Evolutionary conservation across 345 rosid genomes (phyloP), one percentile per base, ranked within the genome.

Genomic region (Bruguiera gymnorhiza): DNA sequence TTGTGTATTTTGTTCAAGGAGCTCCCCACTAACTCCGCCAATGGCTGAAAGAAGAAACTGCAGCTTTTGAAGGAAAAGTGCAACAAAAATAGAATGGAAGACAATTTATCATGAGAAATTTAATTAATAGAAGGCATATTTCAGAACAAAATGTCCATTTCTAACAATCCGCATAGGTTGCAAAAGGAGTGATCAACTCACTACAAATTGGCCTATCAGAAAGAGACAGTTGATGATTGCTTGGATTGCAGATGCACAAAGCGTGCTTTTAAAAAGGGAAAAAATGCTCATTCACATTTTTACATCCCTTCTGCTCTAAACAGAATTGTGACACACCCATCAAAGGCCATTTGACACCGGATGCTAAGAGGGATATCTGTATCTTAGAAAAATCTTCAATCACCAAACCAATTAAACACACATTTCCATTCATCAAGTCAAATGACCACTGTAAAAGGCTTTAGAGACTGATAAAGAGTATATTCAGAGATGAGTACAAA

Each of bases 1-100:
- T 60, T 79, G 82, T 39, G 71, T 66, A 79, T 93, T 93, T 75
- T 85, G 84, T 76, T 84, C 76, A 36, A 87, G 85, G 84, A 90
- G 87, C 75, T 85, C 87, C 21, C 81, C 81, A 1, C 77, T 68
- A 30, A 70, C 59, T 63, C 89, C 90, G 24, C 81, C 86, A 75
- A 88, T 74, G 48, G 74, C 89, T 88, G 86, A 76, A 74, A 70
- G 60, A 9, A 65, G 64, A 67, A n/a, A 62, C 15, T 8, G 31
- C 54, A 52, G 62, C 57, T 66, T 60, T 43, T 63, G 23, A 66
- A 20, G 50, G 50, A 43, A 13, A 43, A 43, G 50, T 43, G 63
- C 8, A 62, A 50, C 27, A 19, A 23, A 56, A 21, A 56, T 15
- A 8, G 16, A 4, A 56, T 43, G 15, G 50, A 13, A 43, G 50